Evolutionary conservation across 2,329 filamentous ascomycete genomes (phyloP), one percentile per base, ranked within the genome.

Genomic region (Davidsoniella australis): DNA sequence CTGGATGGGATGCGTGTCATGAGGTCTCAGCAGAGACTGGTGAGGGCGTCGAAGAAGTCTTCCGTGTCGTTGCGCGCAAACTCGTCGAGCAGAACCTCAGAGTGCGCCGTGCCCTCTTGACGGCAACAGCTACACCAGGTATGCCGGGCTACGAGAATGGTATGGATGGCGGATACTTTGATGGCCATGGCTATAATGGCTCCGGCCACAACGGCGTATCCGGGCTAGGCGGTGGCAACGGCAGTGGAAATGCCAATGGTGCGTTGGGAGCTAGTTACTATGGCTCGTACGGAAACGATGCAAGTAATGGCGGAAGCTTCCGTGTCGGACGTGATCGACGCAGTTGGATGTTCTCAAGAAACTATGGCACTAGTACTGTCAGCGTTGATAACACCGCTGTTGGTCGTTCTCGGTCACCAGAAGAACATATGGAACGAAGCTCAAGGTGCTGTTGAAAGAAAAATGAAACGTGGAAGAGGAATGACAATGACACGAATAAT

Each of bases 1-100:
- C 87, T 5, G 87, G 88, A 47, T 96, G 89, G 88, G 88, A 95
- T 59, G 93, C 87, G 55, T 96, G 89, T 63, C 91, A 96, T 64
- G 91, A 98, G 67, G 89, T 98, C 60, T 88, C 81, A 57, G 88
- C 89, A 44, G 89, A 93, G 69, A 87, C 82, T 59, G 88, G 88
- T 50, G 88, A 95, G 68, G 89, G 89, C 16, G 88, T 98, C 16
- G 91, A 96, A 58, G 91, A 96, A 64, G 87, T 98, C 0, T 96
- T 96, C 58, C 75, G 89, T 17, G 75, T 78, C 40, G 74, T 78
- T 12, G 72, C 74, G 36, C 66, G 75, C 53, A 78, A 78, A 61
- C 69, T 78, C 50, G 75, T 78, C 56, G 75, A 78, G 63, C 73
- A 77, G 66, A 76, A 77, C 60, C 71, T 73, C 57, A 75, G 74